A percentile compares a stretch with the other conserved stretches of the same genome.
Evolutionary conservation across 2,329 filamentous ascomycete genomes (phyloP).

Genomic region (Colletotrichum theobromicola): DNA sequence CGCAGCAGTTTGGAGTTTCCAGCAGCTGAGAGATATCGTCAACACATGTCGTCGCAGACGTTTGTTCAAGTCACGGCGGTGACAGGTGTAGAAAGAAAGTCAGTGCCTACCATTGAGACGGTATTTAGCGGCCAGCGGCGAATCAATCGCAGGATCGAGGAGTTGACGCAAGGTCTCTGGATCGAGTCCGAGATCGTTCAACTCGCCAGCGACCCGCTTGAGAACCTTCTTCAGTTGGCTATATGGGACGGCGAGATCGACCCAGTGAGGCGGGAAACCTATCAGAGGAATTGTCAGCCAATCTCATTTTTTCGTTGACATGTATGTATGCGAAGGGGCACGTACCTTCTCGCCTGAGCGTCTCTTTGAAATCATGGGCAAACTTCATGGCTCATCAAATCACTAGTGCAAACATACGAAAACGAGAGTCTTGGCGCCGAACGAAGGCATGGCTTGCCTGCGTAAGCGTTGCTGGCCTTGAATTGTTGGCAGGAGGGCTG

Average conservation of each 20-base stretch:
- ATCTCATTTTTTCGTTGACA: not conserved
- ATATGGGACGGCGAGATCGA: conserved; percentile 82
- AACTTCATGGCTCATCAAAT: conserved; percentile 74
- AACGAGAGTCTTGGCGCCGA: not conserved
- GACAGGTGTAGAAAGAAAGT: not conserved
- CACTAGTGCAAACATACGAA: not conserved
- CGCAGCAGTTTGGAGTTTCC: conserved; percentile 55
- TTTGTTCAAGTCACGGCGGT: not conserved
- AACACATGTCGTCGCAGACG: not conserved
- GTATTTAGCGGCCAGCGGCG: conserved; percentile 57
- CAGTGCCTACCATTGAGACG: conserved; percentile 53
- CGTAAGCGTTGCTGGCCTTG: not conserved
- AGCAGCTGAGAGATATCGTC: conserved; percentile 30
- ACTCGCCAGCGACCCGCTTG: conserved; percentile 77
- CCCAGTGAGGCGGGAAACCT: conserved; percentile 76
- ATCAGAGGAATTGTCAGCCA: not conserved
- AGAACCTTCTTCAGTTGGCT: conserved; percentile 88
- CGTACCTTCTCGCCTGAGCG: conserved; percentile 66
- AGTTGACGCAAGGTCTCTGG: conserved; percentile 72
- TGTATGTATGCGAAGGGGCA: not conserved
- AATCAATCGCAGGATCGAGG: conserved; percentile 55
- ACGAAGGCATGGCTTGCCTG: not conserved
- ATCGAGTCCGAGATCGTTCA: conserved; percentile 74
- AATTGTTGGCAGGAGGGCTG: not conserved
- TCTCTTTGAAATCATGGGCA: conserved; percentile 76